Conservation (phyloP, 352 stramenopile species). For the Pythium utonaiense region DNA sequence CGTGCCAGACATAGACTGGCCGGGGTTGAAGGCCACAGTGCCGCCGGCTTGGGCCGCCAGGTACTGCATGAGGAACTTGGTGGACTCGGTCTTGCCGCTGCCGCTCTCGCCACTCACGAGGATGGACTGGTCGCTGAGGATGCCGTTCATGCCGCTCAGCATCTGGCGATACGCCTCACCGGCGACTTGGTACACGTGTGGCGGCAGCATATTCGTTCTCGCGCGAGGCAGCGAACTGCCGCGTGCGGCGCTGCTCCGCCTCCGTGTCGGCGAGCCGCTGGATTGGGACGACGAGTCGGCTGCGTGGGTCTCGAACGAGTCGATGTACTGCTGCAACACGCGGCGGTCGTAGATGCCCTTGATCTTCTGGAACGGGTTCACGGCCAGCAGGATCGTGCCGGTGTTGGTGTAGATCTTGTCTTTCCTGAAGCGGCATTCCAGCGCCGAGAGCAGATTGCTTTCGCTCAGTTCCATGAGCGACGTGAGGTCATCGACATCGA, state of each 20-base stretch:
- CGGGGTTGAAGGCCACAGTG: constrained; percentile 59
- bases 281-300: constrained; percentile 6
- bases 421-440: constrained; percentile 65
- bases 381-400: constrained; percentile 71
- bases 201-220: constrained; percentile 33
- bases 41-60: constrained; percentile 66
- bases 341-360: constrained; percentile 51
- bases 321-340: constrained; percentile 57
- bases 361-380: constrained; percentile 84
- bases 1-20: constrained; percentile 28
- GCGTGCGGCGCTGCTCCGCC: constrained; percentile 8
- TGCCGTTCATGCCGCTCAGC: constrained; percentile 55
- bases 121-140: constrained; percentile 74
- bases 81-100: constrained; percentile 88
- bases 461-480: constrained; percentile 78
- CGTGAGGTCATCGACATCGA: constrained; percentile 83
- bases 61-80: constrained; percentile 89
- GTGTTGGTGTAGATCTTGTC: constrained; percentile 88
- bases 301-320: constrained; percentile 47
- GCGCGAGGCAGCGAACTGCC: constrained; percentile 3
- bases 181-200: constrained; percentile 85
- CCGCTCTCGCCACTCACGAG: constrained; percentile 85
- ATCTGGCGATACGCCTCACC: constrained; percentile 81
- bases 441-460: constrained; percentile 52
- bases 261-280: constrained; percentile 5